phyloP scores from a whole-genome alignment of 208 protist genomes.

The Trypanosoma grayi region DNA sequence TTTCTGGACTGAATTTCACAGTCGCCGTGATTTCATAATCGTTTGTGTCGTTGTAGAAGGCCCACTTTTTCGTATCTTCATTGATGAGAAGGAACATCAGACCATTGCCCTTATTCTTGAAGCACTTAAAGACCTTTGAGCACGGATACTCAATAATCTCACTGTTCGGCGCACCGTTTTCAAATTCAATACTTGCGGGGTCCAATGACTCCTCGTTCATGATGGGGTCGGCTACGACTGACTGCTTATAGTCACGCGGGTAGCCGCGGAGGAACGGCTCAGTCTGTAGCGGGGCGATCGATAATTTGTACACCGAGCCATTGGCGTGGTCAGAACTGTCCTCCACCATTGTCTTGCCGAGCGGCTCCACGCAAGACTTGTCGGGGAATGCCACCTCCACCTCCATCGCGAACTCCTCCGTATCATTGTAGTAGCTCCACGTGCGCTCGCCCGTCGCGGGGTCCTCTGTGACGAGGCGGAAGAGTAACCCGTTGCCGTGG shows the following conservation, averaged over 20 bases:
- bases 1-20: conserved; percentile 45
- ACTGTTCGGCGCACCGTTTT: conserved; percentile 50
- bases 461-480: conserved; percentile 63
- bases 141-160: conserved; percentile 27
- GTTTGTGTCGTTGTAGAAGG: conserved; percentile 65
- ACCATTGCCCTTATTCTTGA: conserved; percentile 59
- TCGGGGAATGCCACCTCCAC: conserved; percentile 43
- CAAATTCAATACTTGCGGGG: conserved; percentile 38
- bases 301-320: conserved; percentile 42
- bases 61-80: conserved; percentile 37
- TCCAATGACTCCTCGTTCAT: conserved; percentile 26
- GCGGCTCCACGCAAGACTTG: conserved; percentile 25
- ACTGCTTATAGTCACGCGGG: conserved; percentile 44
- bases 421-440: conserved; percentile 89
- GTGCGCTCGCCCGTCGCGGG: conserved; percentile 36
- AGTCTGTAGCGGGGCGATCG: conserved; percentile 50
- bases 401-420: conserved; percentile 63
- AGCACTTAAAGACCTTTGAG: conserved; percentile 65
- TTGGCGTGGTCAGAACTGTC: conserved; percentile 4
- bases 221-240: conserved; percentile 64
- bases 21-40: conserved; percentile 68
- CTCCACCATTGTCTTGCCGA: conserved; percentile 37
- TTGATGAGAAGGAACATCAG: conserved; percentile 58
- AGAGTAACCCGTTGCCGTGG: conserved; percentile 74
- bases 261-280: conserved; percentile 62